Base-by-base conservation (phyloP, 768 basidiomycete species). In the Piloderma croceum region DNA sequence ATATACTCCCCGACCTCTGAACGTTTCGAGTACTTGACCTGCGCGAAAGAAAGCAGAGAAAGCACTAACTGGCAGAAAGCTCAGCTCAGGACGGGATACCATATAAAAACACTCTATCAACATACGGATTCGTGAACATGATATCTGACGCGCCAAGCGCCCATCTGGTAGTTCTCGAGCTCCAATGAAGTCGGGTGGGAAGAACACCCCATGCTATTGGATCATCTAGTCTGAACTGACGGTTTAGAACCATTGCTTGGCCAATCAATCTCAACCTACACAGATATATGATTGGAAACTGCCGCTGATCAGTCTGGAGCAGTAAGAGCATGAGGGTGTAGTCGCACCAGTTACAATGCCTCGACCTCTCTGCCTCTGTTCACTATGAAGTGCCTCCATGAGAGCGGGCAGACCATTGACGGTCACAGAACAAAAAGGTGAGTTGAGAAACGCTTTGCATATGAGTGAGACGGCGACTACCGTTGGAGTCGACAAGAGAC, bases 201-300 rank as follows among this genome's bases (percentile, higher is more conserved):
- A 91, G 77, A 13, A 85, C 65, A 4, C 90, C 90, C 93, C 93
- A 98, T n/a, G 71, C 71, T 34, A 92, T 57, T 2, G 88, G 87
- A 52, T 90, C 88, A 53, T 91, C 89, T 38, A 89, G 68, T 17
- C 86, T 91, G 53, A 25, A 45, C 17, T 36, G 34, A 44, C 43
- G 19, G 22, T 17, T 21, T 38, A 43, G 36, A 44, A 50, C 42
- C 17, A 33, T 12, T 22, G 39, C 15, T 39, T 21, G n/a, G 29
- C 17, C 20, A 36, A 24, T 21, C 23, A 7, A 42, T 36, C 19
- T 36, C 19, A 18, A 69, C 81, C 41, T 58, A 91, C 82, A 90
- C 92, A 36, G 93, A 96, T 40, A 93, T 80, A 56, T 98, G 93
- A 61, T 98, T 98, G 42, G 84, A 79, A 34, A 96, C 92, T 94